Evolutionary conservation across 129 eudicot species (phyloP), one percentile per base, ranked within the genome.

Genomic region (Arctium minus): DNA sequence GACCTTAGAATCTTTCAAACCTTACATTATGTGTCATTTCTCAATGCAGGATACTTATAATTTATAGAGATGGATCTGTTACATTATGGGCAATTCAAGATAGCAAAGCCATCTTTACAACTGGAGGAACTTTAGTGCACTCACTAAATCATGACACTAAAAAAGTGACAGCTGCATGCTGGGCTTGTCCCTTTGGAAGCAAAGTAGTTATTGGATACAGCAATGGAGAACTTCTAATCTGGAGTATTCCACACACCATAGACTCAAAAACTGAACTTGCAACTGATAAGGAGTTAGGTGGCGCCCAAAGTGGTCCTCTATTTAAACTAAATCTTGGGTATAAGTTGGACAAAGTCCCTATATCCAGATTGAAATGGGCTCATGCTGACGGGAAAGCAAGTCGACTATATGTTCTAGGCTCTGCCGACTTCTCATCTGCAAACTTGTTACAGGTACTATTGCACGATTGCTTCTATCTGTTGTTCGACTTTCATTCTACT

Each of bases 101-200:
- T 84, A 96, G 97, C 91, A 93, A 85, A 92, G 81, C 88, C 71
- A 76, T 96, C 64, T 92, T 73, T 68, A 82, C 93, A 80, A 92
- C 89, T 1, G 92, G 92, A 67, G 94, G 92, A 82, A 79, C 85
- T 33, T 29, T 78, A 3, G 74, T 92, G 44, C 93, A 90, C 53
- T 79, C 96, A 7, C 32, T 80, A 35, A 53, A 78, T 73, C 93
- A 90, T 22, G 99, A 96, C 80, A 75, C 88, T 38, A 96, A 90
- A 82, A 90, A 90, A 88, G 98, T 90, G 78, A 90, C 99, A 69
- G 92, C 99, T 84, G 98, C 98, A 74, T 92, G 94, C 73, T 96
- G 98, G 98, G 89, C 87, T 67, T 96, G 99, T 81, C 94, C 97
- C 60, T 78, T 78, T 84, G 99, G 99, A 82, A 92, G 96, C 86